phyloP scores from a whole-genome alignment of 192 early-diverging fungal genomes.

The Lobulomyces angularis region DNA sequence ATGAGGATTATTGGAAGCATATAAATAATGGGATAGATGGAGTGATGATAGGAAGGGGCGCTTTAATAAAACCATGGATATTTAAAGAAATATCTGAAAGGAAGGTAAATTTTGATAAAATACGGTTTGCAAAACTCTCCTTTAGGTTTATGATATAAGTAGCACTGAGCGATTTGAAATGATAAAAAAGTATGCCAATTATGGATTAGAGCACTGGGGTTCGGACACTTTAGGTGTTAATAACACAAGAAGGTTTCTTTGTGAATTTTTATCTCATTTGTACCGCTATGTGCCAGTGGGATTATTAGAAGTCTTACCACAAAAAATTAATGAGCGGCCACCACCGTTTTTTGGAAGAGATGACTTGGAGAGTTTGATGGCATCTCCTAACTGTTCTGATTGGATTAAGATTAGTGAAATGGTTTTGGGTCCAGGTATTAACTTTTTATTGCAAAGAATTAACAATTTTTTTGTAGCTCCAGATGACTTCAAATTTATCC shows the following conservation, averaged over 20 bases:
- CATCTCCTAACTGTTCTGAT: conserved; percentile 57
- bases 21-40: conserved; percentile 57
- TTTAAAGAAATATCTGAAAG: conserved; percentile 85
- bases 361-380: conserved; percentile 92
- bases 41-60: conserved; percentile 84
- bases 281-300: conserved; percentile 81
- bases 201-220: conserved; percentile 95
- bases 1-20: conserved; percentile 67
- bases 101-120: too few relatives aligned
- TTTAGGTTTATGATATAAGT: conserved; percentile 87
- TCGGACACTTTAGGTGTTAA: conserved; percentile 76
- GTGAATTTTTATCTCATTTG: conserved; percentile 37
- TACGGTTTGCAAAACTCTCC: too few relatives aligned
- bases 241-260: conserved; percentile 55
- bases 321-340: conserved; percentile 83
- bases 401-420: conserved; percentile 92
- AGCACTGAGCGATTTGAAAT: conserved; percentile 83
- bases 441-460: conserved; percentile 3
- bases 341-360: conserved; percentile 72
- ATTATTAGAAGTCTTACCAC: conserved; percentile 81
- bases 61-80: conserved; percentile 95
- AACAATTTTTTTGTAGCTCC: conserved; percentile 63
- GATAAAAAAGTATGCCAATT: conserved; percentile 62
- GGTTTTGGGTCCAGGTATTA: conserved; percentile 33
- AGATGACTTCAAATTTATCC: conserved; percentile 74